Evolutionary conservation across 805 yeast species (phyloP).

Genomic region (Suhomyces emberorum): DNA sequence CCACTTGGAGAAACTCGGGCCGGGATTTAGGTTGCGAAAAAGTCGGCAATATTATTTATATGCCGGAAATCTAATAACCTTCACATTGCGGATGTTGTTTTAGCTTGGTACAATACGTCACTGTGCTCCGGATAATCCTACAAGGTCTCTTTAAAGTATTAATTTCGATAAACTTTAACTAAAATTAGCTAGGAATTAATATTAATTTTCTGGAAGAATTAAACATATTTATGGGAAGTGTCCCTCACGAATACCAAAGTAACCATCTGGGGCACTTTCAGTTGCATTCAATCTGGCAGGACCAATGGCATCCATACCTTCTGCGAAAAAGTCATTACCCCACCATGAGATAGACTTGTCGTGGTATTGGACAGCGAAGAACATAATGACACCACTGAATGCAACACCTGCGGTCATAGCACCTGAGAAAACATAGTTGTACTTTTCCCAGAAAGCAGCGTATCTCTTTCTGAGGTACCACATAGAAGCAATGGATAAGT

Average conservation of each 20-base stretch:
- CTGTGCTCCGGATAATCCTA: too few relatives aligned
- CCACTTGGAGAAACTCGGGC: too few relatives aligned
- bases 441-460: constrained; percentile 34
- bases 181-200: too few relatives aligned
- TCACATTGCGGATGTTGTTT: too few relatives aligned
- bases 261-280: constrained; percentile 28
- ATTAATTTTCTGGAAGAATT: too few relatives aligned
- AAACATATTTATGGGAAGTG: constrained; percentile 18
- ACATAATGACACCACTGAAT: constrained; percentile 30
- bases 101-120: too few relatives aligned
- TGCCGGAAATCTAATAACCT: too few relatives aligned
- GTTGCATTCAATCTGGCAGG: constrained; percentile 16
- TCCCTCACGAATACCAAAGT: constrained; percentile 33
- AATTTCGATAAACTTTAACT: too few relatives aligned
- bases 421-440: constrained; percentile 30
- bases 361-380: constrained; percentile 36
- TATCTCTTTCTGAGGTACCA: constrained; percentile 23
- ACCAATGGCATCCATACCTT: constrained; percentile 20
- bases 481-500: constrained; percentile 26
- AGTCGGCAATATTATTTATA: too few relatives aligned
- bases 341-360: constrained; percentile 29
- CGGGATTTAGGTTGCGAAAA: too few relatives aligned
- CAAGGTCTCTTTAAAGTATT: too few relatives aligned
- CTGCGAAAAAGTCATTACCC: constrained; percentile 25
- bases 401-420: constrained; percentile 34